A percentile compares a stretch with the other conserved stretches of the same genome.
Evolutionary conservation across 768 basidiomycete genomes (phyloP).

Genomic region (Mycena crocata): DNA sequence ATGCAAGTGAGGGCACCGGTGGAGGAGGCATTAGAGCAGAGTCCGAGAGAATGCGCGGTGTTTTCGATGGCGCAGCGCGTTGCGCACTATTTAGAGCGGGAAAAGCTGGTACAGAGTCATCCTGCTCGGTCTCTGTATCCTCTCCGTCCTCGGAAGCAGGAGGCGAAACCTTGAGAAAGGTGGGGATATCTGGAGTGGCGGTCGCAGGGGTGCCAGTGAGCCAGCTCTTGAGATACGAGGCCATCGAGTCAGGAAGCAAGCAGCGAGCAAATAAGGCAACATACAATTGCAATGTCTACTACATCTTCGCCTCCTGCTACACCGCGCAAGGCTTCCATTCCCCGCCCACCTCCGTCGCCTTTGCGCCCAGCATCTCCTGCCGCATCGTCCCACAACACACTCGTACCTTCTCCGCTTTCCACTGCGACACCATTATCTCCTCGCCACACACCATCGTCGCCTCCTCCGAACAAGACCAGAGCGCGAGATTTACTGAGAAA

Average conservation of each 20-base stretch:
- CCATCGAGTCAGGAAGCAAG: constrained; percentile 47
- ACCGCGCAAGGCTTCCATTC: constrained; percentile 40
- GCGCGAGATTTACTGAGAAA: constrained; percentile 85
- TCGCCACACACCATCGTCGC: constrained; percentile 43
- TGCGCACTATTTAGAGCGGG: constrained; percentile 81
- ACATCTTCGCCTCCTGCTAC: constrained; percentile 35
- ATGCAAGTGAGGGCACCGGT: constrained; percentile 54
- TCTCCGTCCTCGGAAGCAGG: constrained; percentile 55
- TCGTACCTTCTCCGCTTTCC: constrained; percentile 36
- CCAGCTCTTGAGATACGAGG: constrained; percentile 74
- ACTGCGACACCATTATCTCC: constrained; percentile 39
- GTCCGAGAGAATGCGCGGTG: constrained; percentile 57
- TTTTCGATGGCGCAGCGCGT: constrained; percentile 53
- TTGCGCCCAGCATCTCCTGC: constrained; percentile 54
- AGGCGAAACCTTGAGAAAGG: constrained; percentile 52
- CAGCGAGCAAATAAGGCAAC: neutral
- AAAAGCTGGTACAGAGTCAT: constrained; percentile 79
- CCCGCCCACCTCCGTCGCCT: constrained; percentile 57
- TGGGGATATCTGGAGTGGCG: constrained; percentile 43
- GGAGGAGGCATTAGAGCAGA: constrained; percentile 68
- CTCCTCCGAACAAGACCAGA: constrained; percentile 59
- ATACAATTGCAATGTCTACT: constrained; percentile 5
- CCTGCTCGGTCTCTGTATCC: constrained; percentile 49
- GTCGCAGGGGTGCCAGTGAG: constrained; percentile 52
- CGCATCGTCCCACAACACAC: constrained; percentile 32